Percentiles rank a stretch among this genome's conserved stretches.
These are phyloP conservation scores for Saprolegnia parasitica DNA, from an alignment of 352 stramenopile species.

Conservation along the genomic window DNA sequence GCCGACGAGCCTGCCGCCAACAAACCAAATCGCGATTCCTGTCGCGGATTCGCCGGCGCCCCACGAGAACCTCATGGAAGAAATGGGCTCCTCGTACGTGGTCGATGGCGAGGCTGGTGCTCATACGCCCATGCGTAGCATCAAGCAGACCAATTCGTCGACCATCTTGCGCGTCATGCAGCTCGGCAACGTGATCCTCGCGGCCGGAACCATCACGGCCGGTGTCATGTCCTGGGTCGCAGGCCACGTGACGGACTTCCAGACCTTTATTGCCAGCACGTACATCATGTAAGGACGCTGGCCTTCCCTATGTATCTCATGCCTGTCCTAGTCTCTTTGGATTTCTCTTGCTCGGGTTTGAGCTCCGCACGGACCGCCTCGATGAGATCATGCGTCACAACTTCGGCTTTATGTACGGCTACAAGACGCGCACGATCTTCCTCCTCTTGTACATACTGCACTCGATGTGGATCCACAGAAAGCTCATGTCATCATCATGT, in stretches of 20 bases:
- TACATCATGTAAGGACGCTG: conserved; percentile 74
- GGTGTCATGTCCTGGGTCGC: conserved; percentile 78
- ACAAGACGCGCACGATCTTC: conserved; percentile 84
- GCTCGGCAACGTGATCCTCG: conserved; percentile 68
- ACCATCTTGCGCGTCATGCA: conserved; percentile 81
- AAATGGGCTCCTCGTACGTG: conserved; percentile 59
- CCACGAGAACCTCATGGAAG: conserved; percentile 71
- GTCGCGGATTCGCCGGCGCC: not conserved
- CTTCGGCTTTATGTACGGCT: conserved; percentile 89
- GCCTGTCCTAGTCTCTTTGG: conserved; percentile 64
- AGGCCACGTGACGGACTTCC: conserved; percentile 66
- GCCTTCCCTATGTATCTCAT: not conserved
- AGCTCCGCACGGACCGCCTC: conserved; percentile 77
- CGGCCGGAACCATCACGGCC: conserved; percentile 56
- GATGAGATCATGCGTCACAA: conserved; percentile 75
- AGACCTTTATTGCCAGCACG: conserved; percentile 77
- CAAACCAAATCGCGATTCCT: not conserved
- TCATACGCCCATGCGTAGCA: conserved; percentile 32
- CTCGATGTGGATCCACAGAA: no score
- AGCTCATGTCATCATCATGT: not conserved
- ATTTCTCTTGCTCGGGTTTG: conserved; percentile 67
- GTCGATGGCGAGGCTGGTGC: not conserved
- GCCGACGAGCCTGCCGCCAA: conserved; percentile 1
- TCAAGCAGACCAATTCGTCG: conserved; percentile 77
- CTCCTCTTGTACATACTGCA: conserved; percentile 70